Percentiles rank a stretch among this genome's conserved stretches.
Evolutionary conservation across 768 basidiomycete genomes (phyloP).

Genomic region (Boletales sp.): DNA sequence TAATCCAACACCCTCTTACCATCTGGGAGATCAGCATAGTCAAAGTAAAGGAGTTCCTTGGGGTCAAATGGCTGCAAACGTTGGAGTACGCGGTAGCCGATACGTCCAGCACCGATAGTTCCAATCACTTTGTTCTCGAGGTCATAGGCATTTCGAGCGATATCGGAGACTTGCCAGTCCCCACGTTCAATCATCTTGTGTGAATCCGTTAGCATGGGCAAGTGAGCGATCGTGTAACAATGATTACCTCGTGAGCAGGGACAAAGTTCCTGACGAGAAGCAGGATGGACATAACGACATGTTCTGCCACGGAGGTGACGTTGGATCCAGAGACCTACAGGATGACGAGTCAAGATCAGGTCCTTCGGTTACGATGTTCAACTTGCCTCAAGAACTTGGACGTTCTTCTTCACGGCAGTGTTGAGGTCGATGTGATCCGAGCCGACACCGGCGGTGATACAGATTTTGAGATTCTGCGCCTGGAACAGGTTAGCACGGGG

Average conservation of each 20-base stretch:
- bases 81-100: slow-evolving; percentile 85
- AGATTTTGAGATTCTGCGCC: slow-evolving; percentile 86
- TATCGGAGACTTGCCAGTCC: slow-evolving; percentile 80
- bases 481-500: slow-evolving; percentile 20
- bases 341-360: background rate
- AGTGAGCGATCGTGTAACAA: background rate
- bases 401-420: slow-evolving; percentile 73
- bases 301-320: slow-evolving; percentile 86
- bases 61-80: slow-evolving; percentile 77
- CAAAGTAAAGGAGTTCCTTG: slow-evolving; percentile 88
- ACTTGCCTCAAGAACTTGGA: slow-evolving; percentile 65
- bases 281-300: slow-evolving; percentile 86
- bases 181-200: slow-evolving; percentile 71
- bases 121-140: slow-evolving; percentile 88
- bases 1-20: slow-evolving; percentile 31
- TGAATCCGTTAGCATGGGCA: background rate
- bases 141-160: slow-evolving; percentile 82
- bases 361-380: background rate
- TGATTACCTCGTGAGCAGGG: slow-evolving; percentile 72
- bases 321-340: slow-evolving; percentile 76
- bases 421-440: slow-evolving; percentile 89
- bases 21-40: slow-evolving; percentile 68
- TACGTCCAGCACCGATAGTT: slow-evolving; percentile 78
- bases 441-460: slow-evolving; percentile 86
- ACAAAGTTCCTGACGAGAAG: slow-evolving; percentile 86